A percentile compares a stretch with the other conserved stretches of the same genome.
These are phyloP conservation scores for Verticillium dahliae DNA, from an alignment of 2,329 filamentous ascomycete genomes.

Conservation along the genomic window DNA sequence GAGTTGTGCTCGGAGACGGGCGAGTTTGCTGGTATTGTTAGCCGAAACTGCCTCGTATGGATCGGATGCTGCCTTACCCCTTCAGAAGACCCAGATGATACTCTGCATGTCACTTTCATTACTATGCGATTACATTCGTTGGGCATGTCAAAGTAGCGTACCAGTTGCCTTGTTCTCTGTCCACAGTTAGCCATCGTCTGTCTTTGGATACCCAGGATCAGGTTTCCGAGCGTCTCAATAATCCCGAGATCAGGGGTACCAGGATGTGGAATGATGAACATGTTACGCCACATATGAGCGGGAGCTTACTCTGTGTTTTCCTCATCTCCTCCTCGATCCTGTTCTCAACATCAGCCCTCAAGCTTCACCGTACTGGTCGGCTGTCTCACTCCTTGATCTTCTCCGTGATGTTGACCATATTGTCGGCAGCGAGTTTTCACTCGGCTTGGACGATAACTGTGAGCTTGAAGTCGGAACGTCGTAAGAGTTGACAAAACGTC, in stretches of 20 bases:
- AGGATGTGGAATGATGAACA: neutral
- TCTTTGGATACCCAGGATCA: conserved; percentile 18
- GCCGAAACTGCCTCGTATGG: neutral
- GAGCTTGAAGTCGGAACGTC: neutral
- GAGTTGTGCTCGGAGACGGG: conserved; percentile 86
- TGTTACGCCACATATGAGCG: neutral
- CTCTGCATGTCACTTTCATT: conserved; percentile 47
- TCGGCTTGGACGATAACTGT: conserved; percentile 4
- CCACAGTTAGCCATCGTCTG: neutral
- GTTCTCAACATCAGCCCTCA: conserved; percentile 15
- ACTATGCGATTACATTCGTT: neutral
- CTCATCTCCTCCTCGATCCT: conserved; percentile 99
- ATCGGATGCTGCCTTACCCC: conserved; percentile 54
- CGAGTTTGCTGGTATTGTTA: conserved; percentile 68
- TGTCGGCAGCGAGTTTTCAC: conserved; percentile 22
- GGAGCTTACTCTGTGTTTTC: conserved; percentile 86
- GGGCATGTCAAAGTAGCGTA: conserved; percentile 37
- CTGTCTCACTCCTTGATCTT: conserved; percentile 92
- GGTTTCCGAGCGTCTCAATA: neutral
- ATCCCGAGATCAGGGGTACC: neutral
- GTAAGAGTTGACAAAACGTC: neutral
- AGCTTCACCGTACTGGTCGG: neutral
- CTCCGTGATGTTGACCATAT: conserved; percentile 99
- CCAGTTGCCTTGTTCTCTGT: conserved; percentile 98
- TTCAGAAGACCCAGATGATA: conserved; percentile 97